A percentile compares a stretch with the other conserved stretches of the same genome.
Evolutionary conservation across 2,329 filamentous ascomycete species (phyloP).

Genomic region (Colletotrichum sp.): DNA sequence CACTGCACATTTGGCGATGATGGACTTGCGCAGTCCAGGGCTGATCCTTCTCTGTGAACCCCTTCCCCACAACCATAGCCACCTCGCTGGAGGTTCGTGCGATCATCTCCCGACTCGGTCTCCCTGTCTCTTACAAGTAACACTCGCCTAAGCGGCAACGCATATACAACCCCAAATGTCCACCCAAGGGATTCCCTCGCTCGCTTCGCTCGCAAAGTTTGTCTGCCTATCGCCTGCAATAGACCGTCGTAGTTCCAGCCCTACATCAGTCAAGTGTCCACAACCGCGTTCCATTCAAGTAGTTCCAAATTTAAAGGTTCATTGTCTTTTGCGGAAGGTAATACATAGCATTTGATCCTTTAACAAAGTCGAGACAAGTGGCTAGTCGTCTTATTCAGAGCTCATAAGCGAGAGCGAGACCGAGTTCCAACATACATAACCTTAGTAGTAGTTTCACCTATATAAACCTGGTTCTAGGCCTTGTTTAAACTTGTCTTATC

Average conservation of each 20-base stretch:
- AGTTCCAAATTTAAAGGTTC: background rate
- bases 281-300: background rate
- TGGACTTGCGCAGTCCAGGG: background rate
- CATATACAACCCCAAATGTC: background rate
- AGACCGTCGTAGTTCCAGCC: background rate
- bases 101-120: background rate
- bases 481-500: background rate
- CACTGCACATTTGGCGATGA: background rate
- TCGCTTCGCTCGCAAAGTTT: background rate
- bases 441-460: background rate
- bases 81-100: background rate
- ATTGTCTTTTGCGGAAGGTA: background rate
- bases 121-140: background rate
- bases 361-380: background rate
- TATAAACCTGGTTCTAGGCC: background rate
- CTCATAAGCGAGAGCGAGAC: background rate
- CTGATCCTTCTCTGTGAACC: background rate
- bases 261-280: background rate
- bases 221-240: background rate
- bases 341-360: background rate
- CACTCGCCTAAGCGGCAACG: background rate
- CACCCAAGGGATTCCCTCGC: background rate
- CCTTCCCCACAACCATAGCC: background rate
- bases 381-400: background rate
- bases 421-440: background rate